phyloP scores from a whole-genome alignment of 1,139 yeast genomes.

The Pichia sp. region DNA sequence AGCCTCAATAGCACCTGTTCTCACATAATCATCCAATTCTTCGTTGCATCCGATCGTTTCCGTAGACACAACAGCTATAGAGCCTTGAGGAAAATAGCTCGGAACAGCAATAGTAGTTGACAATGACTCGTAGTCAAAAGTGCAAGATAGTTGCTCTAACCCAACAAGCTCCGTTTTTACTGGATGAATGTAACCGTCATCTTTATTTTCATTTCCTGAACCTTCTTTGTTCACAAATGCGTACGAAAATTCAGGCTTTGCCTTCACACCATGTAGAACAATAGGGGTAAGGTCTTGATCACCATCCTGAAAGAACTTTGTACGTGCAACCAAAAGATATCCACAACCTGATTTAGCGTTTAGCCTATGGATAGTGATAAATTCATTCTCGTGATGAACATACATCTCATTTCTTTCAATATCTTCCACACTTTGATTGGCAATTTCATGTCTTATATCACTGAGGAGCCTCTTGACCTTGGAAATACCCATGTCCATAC shows the following conservation, averaged over 20 bases:
- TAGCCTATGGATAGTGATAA: conserved; percentile 82
- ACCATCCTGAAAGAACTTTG: conserved; percentile 56
- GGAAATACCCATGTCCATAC: conserved; percentile 81
- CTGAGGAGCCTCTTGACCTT: conserved; percentile 61
- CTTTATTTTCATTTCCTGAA: conserved; percentile 19
- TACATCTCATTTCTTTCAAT: conserved; percentile 83
- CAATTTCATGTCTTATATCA: conserved; percentile 55
- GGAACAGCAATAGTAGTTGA: conserved; percentile 56
- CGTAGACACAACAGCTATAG: conserved; percentile 80
- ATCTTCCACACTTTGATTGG: conserved; percentile 60
- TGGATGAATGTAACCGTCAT: conserved; percentile 42
- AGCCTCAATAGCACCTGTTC: conserved; percentile 73
- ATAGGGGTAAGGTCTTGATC: conserved; percentile 59
- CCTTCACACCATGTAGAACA: conserved; percentile 62
- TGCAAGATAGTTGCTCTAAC: conserved; percentile 49
- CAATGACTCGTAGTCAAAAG: conserved; percentile 37
- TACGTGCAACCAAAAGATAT: conserved; percentile 82
- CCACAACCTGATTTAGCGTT: conserved; percentile 85
- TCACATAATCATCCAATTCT: conserved; percentile 58
- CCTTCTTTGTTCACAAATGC: conserved; percentile 50
- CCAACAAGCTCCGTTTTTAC: conserved; percentile 62
- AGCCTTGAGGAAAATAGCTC: conserved; percentile 74
- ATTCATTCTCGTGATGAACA: conserved; percentile 91
- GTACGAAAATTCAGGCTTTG: conserved; percentile 57
- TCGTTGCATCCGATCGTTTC: conserved; percentile 53